These are phyloP conservation scores for Jatropha podagrica DNA, from an alignment of 441 rosid genomes.

Conservation along the genomic window DNA sequence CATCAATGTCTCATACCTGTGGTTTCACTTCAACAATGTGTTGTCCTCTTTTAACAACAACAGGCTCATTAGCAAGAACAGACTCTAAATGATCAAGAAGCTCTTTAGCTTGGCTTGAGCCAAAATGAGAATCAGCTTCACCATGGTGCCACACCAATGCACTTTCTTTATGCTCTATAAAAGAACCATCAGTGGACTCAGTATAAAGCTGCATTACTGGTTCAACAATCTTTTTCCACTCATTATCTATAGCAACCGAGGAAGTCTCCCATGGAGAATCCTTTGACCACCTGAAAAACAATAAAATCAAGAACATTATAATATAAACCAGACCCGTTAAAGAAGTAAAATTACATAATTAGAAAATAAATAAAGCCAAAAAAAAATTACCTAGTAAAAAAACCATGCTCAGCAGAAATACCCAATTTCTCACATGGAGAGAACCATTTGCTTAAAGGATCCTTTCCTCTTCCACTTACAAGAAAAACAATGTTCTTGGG, in stretches of 20 bases:
- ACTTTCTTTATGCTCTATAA: conserved; percentile 67
- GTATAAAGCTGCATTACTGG: conserved; percentile 78
- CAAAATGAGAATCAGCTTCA: conserved; percentile 67
- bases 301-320: neutral
- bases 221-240: conserved; percentile 62
- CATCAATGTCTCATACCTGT: conserved; percentile 47
- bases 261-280: conserved; percentile 58
- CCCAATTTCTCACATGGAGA: conserved; percentile 58
- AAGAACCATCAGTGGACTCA: conserved; percentile 80
- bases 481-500: conserved; percentile 64
- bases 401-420: conserved; percentile 83
- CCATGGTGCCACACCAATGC: conserved; percentile 83
- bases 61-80: conserved; percentile 81
- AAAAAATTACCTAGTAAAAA: conserved; percentile 55
- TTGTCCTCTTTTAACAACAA: conserved; percentile 77
- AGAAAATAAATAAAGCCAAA: neutral
- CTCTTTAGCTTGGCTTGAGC: conserved; percentile 73
- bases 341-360: conserved; percentile 1
- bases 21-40: conserved; percentile 83
- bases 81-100: conserved; percentile 78
- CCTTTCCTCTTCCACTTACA: conserved; percentile 80
- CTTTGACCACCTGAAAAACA: conserved; percentile 49
- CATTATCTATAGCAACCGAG: conserved; percentile 34
- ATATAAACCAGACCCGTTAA: neutral
- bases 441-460: conserved; percentile 67